Conservation (phyloP, 2,329 filamentous ascomycete genomes). For the Mycosphaerella sp. region DNA sequence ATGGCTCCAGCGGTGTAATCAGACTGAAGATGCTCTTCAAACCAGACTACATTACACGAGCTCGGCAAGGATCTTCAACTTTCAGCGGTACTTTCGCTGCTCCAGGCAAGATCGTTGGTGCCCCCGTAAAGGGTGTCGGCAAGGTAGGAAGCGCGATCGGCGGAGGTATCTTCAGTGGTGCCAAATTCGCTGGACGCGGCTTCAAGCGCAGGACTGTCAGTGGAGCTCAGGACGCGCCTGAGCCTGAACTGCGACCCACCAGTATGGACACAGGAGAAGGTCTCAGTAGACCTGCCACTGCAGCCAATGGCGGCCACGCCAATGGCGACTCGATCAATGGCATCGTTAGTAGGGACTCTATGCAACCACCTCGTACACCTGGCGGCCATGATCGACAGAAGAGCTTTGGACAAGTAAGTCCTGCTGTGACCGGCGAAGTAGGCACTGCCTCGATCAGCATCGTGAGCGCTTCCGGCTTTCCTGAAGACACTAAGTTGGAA, state of each 20-base stretch:
- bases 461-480: conserved; percentile 71
- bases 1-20: conserved; percentile 83
- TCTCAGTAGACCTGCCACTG: conserved; percentile 17
- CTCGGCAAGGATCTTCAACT: conserved; percentile 83
- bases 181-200: conserved; percentile 81
- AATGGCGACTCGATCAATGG: conserved; percentile 24
- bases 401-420: conserved; percentile 37
- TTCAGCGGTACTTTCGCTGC: conserved; percentile 85
- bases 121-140: conserved; percentile 87
- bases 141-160: conserved; percentile 66
- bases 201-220: conserved; percentile 66
- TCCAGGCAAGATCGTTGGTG: conserved; percentile 85
- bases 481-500: conserved; percentile 34
- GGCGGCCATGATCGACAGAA: conserved; percentile 40
- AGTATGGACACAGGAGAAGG: conserved; percentile 27
- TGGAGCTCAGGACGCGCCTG: conserved; percentile 39
- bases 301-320: conserved; percentile 17
- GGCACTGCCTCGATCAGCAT: conserved; percentile 78
- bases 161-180: conserved; percentile 79
- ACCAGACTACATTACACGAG: conserved; percentile 80
- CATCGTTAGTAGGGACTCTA: conserved; percentile 19
- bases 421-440: conserved; percentile 44
- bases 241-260: conserved; percentile 26
- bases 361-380: conserved; percentile 30
- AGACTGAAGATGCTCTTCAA: conserved; percentile 85